Evolutionary conservation across 352 stramenopile species (phyloP).

Genomic region (Phytophthora sojae): DNA sequence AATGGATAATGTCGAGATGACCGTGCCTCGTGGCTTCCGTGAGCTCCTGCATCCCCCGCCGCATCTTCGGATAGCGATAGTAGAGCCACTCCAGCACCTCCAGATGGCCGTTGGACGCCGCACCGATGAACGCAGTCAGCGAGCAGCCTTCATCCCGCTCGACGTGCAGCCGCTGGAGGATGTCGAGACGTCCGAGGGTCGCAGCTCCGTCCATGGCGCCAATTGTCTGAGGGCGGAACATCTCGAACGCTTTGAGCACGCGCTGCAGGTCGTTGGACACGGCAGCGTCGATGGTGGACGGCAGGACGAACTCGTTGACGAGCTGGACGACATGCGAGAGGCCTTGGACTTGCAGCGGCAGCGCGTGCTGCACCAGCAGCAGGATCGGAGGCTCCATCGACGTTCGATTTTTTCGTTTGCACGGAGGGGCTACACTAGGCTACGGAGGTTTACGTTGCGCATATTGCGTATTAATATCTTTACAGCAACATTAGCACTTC

Average conservation of each 20-base stretch:
- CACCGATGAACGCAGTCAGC: slow-evolving; percentile 6
- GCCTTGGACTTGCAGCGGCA: background rate
- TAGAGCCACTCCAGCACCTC: slow-evolving; percentile 1
- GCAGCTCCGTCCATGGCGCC: slow-evolving; percentile 21
- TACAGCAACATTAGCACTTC: too few species aligned
- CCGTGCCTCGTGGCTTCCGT: background rate
- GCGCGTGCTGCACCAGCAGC: background rate
- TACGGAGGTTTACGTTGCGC: too few species aligned
- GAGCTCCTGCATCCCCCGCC: background rate
- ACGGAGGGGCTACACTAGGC: too few species aligned
- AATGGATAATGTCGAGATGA: background rate
- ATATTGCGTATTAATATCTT: too few species aligned
- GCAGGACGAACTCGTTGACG: background rate
- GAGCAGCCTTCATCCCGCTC: slow-evolving; percentile 13
- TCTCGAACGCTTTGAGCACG: background rate
- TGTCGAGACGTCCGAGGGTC: slow-evolving; percentile 10
- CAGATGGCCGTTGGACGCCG: background rate
- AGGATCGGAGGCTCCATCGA: background rate
- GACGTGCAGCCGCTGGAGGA: slow-evolving; percentile 11
- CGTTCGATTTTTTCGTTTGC: too few species aligned
- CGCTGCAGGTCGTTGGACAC: background rate
- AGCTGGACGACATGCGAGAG: background rate
- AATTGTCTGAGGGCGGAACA: background rate
- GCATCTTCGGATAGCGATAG: background rate
- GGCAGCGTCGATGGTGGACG: slow-evolving; percentile 1